Conservation (phyloP, 2,329 filamentous ascomycete genomes). For the Phialophora macrospora region DNA sequence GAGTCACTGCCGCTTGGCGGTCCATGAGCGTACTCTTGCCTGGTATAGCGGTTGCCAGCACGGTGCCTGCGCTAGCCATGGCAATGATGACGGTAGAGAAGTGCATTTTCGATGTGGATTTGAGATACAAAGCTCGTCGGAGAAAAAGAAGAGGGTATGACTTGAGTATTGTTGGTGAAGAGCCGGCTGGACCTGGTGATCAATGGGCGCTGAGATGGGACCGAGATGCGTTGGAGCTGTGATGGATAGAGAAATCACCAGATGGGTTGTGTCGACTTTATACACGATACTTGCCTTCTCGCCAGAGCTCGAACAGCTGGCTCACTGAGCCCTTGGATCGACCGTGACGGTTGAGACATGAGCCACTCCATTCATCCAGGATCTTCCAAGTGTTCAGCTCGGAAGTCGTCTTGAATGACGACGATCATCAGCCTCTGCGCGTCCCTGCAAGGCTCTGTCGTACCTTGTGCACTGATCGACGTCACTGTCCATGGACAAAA, state of each 20-base stretch:
- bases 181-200: neutral
- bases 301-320: neutral
- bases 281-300: neutral
- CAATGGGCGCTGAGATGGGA: neutral
- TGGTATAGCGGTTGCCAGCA: constrained; percentile 36
- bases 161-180: neutral
- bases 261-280: constrained; percentile 5
- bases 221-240: neutral
- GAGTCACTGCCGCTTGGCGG: constrained; percentile 17
- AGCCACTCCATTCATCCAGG: neutral
- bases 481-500: neutral
- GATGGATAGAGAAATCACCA: neutral
- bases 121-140: constrained; percentile 1
- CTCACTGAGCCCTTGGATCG: neutral
- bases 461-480: constrained; percentile 19
- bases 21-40: constrained; percentile 30
- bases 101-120: constrained; percentile 32
- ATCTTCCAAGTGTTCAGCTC: constrained; percentile 14
- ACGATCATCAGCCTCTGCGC: constrained; percentile 8
- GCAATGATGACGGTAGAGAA: constrained; percentile 35
- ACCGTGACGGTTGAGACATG: constrained; percentile 10
- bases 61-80: constrained; percentile 29
- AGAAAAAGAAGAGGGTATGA: neutral
- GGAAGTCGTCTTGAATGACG: neutral
- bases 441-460: constrained; percentile 13